A percentile compares a stretch with the other conserved stretches of the same genome.
Conservation (phyloP, 2,329 filamentous ascomycete species). For the Fusarium globosum region DNA sequence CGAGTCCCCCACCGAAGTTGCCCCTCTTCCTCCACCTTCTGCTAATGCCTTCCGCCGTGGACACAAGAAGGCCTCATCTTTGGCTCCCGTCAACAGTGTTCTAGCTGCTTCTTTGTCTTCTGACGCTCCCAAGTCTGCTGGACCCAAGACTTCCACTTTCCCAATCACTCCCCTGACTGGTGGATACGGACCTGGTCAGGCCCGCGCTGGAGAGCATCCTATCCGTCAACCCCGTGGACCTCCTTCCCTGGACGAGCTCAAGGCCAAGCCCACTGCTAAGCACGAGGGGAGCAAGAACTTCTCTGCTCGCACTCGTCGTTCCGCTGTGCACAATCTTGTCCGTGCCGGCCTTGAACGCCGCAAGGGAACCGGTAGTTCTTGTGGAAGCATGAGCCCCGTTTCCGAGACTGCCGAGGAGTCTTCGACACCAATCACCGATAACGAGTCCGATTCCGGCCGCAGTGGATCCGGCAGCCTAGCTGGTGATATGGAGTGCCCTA, state of each 20-base stretch:
- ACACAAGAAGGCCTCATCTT: slow-evolving; percentile 89
- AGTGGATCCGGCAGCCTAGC: slow-evolving; percentile 84
- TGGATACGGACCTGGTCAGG: slow-evolving; percentile 92
- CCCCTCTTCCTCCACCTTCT: slow-evolving; percentile 85
- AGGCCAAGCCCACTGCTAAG: slow-evolving; percentile 88
- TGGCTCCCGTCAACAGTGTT: slow-evolving; percentile 68
- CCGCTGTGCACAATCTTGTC: slow-evolving; percentile 90
- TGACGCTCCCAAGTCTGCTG: slow-evolving; percentile 66
- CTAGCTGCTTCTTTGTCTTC: slow-evolving; percentile 59
- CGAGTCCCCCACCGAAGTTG: slow-evolving; percentile 74
- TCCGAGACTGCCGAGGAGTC: slow-evolving; percentile 79
- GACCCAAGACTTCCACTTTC: slow-evolving; percentile 82
- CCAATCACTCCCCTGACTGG: slow-evolving; percentile 84
- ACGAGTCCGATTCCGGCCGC: slow-evolving; percentile 77
- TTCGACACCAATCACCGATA: slow-evolving; percentile 77
- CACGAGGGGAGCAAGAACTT: slow-evolving; percentile 99
- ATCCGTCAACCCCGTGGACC: slow-evolving; percentile 92
- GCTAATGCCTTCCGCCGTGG: slow-evolving; percentile 92
- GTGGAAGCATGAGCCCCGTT: slow-evolving; percentile 86
- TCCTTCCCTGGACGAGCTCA: slow-evolving; percentile 90
- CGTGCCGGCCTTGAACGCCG: slow-evolving; percentile 90
- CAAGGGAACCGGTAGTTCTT: slow-evolving; percentile 76
- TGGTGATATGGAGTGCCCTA: slow-evolving; percentile 76
- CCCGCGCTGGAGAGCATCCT: slow-evolving; percentile 92
- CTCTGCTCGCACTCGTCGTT: slow-evolving; percentile 88